Percentiles rank a stretch among this genome's conserved stretches.
phyloP scores from a whole-genome alignment of 78 protist genomes.

The Pigoraptor vietnamica region DNA sequence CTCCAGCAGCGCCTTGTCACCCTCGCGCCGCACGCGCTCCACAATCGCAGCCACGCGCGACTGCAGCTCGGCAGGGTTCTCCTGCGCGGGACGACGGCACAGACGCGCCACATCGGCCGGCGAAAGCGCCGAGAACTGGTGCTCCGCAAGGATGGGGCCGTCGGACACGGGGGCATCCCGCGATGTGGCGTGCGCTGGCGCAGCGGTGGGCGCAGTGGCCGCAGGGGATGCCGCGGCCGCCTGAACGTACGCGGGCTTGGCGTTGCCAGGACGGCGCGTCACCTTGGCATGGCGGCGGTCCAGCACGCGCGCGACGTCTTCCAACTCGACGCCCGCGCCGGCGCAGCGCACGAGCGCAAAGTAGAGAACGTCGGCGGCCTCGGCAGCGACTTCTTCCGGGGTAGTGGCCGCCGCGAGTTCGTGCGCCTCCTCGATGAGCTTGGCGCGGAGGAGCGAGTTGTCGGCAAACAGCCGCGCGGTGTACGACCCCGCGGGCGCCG shows the following conservation, averaged over 20 bases:
- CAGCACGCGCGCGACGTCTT: constrained; percentile 31
- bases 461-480: constrained; percentile 56
- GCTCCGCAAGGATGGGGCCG: not conserved
- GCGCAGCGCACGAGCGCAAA: constrained; percentile 27
- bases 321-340: constrained; percentile 20
- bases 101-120: not conserved
- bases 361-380: constrained; percentile 66
- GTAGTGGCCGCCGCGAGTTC: constrained; percentile 15
- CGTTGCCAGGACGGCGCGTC: constrained; percentile 38
- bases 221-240: not conserved
- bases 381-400: constrained; percentile 21
- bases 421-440: constrained; percentile 61
- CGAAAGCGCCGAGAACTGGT: not conserved
- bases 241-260: not conserved
- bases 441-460: constrained; percentile 35
- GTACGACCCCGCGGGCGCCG: constrained; percentile 56
- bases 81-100: constrained; percentile 8
- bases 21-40: not conserved
- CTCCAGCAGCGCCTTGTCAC: constrained; percentile 28
- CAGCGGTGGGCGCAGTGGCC: not conserved
- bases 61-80: not conserved
- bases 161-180: not conserved
- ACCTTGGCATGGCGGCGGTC: constrained; percentile 12
- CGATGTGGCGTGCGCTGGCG: not conserved
- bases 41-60: not conserved